These are phyloP conservation scores for Agrocybe pediades DNA, from an alignment of 768 basidiomycete species.

Conservation along the genomic window DNA sequence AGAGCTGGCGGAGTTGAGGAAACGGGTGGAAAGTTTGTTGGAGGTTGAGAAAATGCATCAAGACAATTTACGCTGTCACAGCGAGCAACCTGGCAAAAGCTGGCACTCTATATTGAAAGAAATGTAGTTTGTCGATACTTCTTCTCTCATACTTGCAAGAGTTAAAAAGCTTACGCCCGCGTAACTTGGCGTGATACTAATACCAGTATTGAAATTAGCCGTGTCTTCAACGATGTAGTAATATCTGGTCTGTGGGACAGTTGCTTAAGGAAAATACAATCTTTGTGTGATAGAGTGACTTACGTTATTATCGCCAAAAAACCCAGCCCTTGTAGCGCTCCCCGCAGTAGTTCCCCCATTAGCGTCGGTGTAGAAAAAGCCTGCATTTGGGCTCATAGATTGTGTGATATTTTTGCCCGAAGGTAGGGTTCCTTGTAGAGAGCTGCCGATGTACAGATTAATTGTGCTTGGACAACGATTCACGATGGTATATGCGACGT, in stretches of 20 bases:
- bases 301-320: slow-evolving; percentile 14
- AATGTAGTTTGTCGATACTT: background rate
- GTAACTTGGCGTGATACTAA: slow-evolving; percentile 17
- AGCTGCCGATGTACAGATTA: slow-evolving; percentile 17
- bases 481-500: slow-evolving; percentile 16
- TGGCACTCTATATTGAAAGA: background rate
- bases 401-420: slow-evolving; percentile 14
- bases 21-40: slow-evolving; percentile 25
- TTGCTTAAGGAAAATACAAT: background rate
- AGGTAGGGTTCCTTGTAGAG: slow-evolving; percentile 14
- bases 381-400: slow-evolving; percentile 9
- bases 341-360: slow-evolving; percentile 23
- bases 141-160: background rate
- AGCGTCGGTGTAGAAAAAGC: slow-evolving; percentile 22
- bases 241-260: background rate
- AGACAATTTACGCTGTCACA: slow-evolving; percentile 24
- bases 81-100: slow-evolving; percentile 19
- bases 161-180: background rate
- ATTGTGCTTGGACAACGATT: slow-evolving; percentile 24
- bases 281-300: background rate
- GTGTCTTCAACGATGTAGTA: slow-evolving; percentile 23
- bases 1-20: slow-evolving; percentile 15
- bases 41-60: slow-evolving; percentile 16
- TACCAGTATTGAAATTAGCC: slow-evolving; percentile 15
- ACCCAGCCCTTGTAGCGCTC: slow-evolving; percentile 21